phyloP scores from a whole-genome alignment of 2,329 filamentous ascomycete species.

The Lachnellula cervina region DNA sequence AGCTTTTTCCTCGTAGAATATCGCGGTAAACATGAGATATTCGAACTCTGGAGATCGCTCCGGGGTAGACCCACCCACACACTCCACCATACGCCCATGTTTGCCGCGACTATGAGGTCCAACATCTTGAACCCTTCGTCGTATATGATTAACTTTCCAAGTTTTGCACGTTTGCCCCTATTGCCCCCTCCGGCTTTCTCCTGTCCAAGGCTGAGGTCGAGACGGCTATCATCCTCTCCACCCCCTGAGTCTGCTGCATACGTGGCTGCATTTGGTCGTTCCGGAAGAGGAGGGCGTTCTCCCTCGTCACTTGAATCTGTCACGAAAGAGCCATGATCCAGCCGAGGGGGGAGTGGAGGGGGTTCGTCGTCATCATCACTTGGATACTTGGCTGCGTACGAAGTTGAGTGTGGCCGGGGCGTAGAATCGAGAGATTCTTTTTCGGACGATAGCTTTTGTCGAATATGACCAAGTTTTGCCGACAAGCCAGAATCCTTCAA shows the following conservation, averaged over 20 bases:
- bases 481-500: not conserved
- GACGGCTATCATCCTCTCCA: conserved; percentile 36
- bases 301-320: conserved; percentile 16
- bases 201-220: conserved; percentile 72
- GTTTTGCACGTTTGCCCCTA: conserved; percentile 79
- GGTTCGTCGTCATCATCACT: conserved; percentile 26
- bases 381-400: conserved; percentile 21
- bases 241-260: not conserved
- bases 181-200: conserved; percentile 85
- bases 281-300: not conserved
- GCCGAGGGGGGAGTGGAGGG: conserved; percentile 20
- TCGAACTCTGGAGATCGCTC: not conserved
- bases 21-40: too few relatives aligned
- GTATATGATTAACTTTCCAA: conserved; percentile 87
- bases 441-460: conserved; percentile 31
- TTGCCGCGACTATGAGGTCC: conserved; percentile 84
- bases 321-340: conserved; percentile 4
- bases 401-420: conserved; percentile 18
- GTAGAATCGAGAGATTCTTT: conserved; percentile 16
- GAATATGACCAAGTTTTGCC: conserved; percentile 23
- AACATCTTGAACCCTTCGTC: conserved; percentile 93
- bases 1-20: not conserved
- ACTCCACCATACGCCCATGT: conserved; percentile 91
- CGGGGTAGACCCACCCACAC: conserved; percentile 52
- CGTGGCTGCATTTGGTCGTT: not conserved